Conservation (phyloP, 1,284 basidiomycete genomes). For the Volvariella volvacea region DNA sequence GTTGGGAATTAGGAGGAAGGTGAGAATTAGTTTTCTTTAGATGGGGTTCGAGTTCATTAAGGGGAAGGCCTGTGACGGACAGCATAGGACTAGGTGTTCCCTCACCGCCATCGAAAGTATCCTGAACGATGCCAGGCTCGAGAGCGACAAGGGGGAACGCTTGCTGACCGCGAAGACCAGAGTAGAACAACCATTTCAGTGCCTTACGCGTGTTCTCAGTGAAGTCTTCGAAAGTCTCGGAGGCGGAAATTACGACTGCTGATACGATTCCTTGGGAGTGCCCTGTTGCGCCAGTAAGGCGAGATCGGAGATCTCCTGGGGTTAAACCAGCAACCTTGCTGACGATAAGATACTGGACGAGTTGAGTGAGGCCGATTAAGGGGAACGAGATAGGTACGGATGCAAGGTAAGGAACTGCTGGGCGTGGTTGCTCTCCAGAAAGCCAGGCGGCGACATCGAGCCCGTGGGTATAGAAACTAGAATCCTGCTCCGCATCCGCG, state of each 20-base stretch:
- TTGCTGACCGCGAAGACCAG: slow-evolving; percentile 89
- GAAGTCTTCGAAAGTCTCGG: slow-evolving; percentile 71
- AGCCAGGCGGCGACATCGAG: slow-evolving; percentile 87
- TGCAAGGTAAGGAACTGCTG: slow-evolving; percentile 84
- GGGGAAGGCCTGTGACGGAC: slow-evolving; percentile 76
- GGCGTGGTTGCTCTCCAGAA: slow-evolving; percentile 60
- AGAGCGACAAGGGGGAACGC: slow-evolving; percentile 92
- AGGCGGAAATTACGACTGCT: slow-evolving; percentile 83
- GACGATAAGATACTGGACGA: slow-evolving; percentile 85
- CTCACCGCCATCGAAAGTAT: slow-evolving; percentile 89
- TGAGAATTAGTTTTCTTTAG: slow-evolving; percentile 87
- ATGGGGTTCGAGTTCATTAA: slow-evolving; percentile 78
- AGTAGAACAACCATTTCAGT: slow-evolving; percentile 88
- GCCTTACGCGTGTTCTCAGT: slow-evolving; percentile 77
- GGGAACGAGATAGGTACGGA: slow-evolving; percentile 95
- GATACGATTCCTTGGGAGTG: slow-evolving; percentile 97
- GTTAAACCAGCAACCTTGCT: slow-evolving; percentile 70
- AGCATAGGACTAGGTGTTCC: slow-evolving; percentile 94
- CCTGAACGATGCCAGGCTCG: slow-evolving; percentile 83
- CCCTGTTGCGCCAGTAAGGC: slow-evolving; percentile 85
- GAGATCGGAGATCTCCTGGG: slow-evolving; percentile 75
- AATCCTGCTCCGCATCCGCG: slow-evolving; percentile 54
- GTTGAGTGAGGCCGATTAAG: slow-evolving; percentile 93
- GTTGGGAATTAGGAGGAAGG: slow-evolving; percentile 71
- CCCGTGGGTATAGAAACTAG: slow-evolving; percentile 74